Base-by-base conservation (phyloP, 1,284 basidiomycete species). In the Pulveroboletus ridleyi region DNA sequence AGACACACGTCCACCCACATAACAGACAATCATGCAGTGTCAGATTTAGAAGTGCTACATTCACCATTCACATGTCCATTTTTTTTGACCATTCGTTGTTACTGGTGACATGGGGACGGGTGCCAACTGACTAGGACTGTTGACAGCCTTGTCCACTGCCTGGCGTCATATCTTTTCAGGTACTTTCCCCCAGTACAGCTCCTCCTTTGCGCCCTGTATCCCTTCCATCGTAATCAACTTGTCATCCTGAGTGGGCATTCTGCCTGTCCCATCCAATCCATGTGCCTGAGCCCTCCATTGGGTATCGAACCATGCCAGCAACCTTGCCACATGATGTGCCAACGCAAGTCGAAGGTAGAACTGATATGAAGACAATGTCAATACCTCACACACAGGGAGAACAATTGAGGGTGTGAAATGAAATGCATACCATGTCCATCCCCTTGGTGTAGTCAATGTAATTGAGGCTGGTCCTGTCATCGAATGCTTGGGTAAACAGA, bases 361-460 rank as follows among this genome's bases (percentile, higher is more conserved):
- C 90, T 94, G 68, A 2, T 23, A 20, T 5, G 5, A 29, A 5
- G 29, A 29, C 5, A 5, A 29, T 29, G 29, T 29, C 29, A 29
- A 29, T 29, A 29, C 29, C 29, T 5, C 29, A 29, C 29, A 29
- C 5, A 5, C 5, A 5, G 29, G 29, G 29, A 29, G 29, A 5
- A 5, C 5, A 5, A 5, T 29, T 29, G 29, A 29, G 29, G 5
- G 29, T 29, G 29, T 10, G 14, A 35, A 58, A 17, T 58, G 4
- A 18, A 42, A 57, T 17, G 63, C 68, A 85, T 71, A 92, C 91
- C 20, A 83, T 83, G 66, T 92, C 86, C 80, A 89, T 86, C n/a
- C 90, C 89, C 73, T 92, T 93, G 68, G 76, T 86, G 73, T 86
- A 93, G 74, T 94, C 92, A 33, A 93, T 84, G 65, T 94, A 94